phyloP scores from a whole-genome alignment of 208 protist species.

The Crithidia brevicula region DNA sequence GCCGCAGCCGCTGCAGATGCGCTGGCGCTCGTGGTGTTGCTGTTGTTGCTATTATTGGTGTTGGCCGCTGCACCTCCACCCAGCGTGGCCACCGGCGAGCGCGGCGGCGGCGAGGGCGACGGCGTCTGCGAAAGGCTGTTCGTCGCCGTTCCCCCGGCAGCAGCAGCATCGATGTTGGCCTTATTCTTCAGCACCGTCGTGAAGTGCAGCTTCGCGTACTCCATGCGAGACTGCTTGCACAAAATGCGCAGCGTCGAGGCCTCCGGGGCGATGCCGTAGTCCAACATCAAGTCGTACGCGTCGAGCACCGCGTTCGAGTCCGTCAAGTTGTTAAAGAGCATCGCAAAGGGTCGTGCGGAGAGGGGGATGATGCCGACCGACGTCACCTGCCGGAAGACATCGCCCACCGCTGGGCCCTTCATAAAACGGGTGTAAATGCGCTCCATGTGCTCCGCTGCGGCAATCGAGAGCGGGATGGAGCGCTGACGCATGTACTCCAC shows the following conservation, averaged over 20 bases:
- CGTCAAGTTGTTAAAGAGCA: conserved; percentile 80
- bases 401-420: conserved; percentile 66
- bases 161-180: conserved; percentile 3
- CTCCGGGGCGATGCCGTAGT: conserved; percentile 84
- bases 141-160: neutral
- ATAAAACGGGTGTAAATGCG: conserved; percentile 72
- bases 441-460: conserved; percentile 60
- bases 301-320: conserved; percentile 58
- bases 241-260: conserved; percentile 80
- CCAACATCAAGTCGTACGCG: conserved; percentile 90
- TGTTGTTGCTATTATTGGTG: too few relatives aligned
- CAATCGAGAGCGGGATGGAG: conserved; percentile 45
- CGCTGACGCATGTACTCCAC: conserved; percentile 51
- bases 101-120: conserved; percentile 22
- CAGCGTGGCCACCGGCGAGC: conserved; percentile 14
- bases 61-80: neutral
- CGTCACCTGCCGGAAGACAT: conserved; percentile 63
- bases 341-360: conserved; percentile 78
- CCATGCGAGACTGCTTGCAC: conserved; percentile 75
- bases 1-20: conserved; percentile 1
- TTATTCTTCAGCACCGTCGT: conserved; percentile 39
- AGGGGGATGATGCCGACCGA: conserved; percentile 69
- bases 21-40: neutral
- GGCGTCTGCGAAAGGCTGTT: conserved; percentile 16
- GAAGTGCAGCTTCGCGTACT: conserved; percentile 79